phyloP scores from a whole-genome alignment of 2,329 filamentous ascomycete genomes.

The Phyllachora maydis region DNA sequence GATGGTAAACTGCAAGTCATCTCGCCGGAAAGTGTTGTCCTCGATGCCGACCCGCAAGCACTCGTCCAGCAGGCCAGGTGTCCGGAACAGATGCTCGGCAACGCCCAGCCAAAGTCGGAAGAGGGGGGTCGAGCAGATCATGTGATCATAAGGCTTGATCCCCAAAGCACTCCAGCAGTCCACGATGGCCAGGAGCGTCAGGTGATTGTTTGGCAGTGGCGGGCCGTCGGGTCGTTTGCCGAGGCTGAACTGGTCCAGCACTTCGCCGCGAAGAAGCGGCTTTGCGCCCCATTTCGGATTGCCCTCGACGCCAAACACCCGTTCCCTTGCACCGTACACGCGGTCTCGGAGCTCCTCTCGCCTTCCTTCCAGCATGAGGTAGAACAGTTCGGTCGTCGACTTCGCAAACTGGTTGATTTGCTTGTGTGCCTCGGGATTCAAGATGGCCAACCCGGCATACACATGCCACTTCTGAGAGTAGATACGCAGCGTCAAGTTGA shows the following conservation, averaged over 20 bases:
- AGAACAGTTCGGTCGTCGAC: conserved; percentile 85
- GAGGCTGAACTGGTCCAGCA: conserved; percentile 78
- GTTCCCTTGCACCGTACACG: conserved; percentile 42
- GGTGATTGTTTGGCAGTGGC: conserved; percentile 74
- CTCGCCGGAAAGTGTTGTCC: conserved; percentile 80
- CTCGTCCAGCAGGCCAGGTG: conserved; percentile 60
- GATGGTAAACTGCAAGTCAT: conserved; percentile 95
- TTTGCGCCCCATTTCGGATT: conserved; percentile 35
- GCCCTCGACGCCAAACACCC: conserved; percentile 58
- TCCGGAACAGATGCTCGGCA: conserved; percentile 89
- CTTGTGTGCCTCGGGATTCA: conserved; percentile 79
- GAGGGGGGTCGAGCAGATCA: conserved; percentile 96
- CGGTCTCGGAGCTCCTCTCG: conserved; percentile 51
- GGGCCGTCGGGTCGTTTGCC: conserved; percentile 32
- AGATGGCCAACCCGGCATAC: conserved; percentile 88
- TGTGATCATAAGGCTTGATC: conserved; percentile 95
- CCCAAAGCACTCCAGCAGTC: conserved; percentile 92
- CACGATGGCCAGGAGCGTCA: conserved; percentile 86
- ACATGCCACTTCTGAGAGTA: conserved; percentile 99
- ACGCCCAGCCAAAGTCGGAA: conserved; percentile 94
- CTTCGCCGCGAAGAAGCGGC: conserved; percentile 57
- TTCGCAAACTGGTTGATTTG: conserved; percentile 91
- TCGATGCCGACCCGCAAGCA: conserved; percentile 70
- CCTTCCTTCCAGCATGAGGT: conserved; percentile 84
- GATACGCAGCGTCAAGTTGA: conserved; percentile 93